phyloP scores from a whole-genome alignment of 352 stramenopile genomes.

The Blastocystis sp. region DNA sequence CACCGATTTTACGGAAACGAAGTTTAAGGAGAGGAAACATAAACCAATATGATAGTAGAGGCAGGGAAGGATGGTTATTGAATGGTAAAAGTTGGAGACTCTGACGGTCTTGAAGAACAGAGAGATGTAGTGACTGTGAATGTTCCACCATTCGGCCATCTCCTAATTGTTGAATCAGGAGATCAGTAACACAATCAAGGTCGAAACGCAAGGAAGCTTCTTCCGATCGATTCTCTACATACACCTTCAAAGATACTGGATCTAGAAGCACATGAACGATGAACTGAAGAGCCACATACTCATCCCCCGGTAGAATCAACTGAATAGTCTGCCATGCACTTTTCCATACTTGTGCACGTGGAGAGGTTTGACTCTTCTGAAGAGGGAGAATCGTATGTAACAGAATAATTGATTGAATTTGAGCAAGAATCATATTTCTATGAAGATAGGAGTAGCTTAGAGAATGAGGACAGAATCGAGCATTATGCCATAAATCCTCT shows the following conservation, averaged over 20 bases:
- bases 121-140: not conserved
- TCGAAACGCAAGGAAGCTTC: not conserved
- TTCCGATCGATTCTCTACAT: not conserved
- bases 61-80: slow-evolving; percentile 2
- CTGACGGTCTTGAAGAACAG: not conserved
- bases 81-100: slow-evolving; percentile 8
- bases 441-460: not conserved
- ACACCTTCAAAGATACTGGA: not conserved
- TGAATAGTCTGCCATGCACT: not conserved
- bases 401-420: not conserved
- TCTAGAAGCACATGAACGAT: slow-evolving; percentile 25
- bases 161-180: slow-evolving; percentile 21
- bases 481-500: not conserved
- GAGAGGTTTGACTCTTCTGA: not conserved
- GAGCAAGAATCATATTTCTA: not conserved
- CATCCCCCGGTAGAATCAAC: slow-evolving; percentile 14
- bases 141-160: not conserved
- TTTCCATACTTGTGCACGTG: not conserved
- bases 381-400: slow-evolving; percentile 18
- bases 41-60: slow-evolving; percentile 40
- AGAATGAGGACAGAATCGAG: not conserved
- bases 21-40: slow-evolving; percentile 30
- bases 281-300: slow-evolving; percentile 26
- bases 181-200: slow-evolving; percentile 3
- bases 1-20: not conserved